phyloP scores from a whole-genome alignment of 371 early-diverging fungal species.

The Dipsacomyces acuminosporus region DNA sequence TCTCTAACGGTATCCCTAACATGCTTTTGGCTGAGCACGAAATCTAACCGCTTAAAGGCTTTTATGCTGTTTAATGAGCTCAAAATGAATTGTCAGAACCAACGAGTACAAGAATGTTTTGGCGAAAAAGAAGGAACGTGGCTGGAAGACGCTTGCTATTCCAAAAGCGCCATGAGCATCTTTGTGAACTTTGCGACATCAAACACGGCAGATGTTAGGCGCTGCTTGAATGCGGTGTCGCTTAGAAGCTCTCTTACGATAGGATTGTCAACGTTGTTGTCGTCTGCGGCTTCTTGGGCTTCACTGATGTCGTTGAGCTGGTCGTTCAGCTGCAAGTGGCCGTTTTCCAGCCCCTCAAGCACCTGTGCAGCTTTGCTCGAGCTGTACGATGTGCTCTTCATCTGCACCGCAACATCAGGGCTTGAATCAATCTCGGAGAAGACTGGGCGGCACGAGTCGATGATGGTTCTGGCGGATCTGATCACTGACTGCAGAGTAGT shows the following conservation, averaged over 20 bases:
- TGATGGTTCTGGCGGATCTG: slow-evolving; percentile 62
- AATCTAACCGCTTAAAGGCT: slow-evolving; percentile 60
- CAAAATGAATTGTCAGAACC: no score
- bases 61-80: not conserved
- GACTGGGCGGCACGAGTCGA: slow-evolving; percentile 52
- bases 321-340: slow-evolving; percentile 63
- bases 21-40: slow-evolving; percentile 95
- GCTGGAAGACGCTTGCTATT: slow-evolving; percentile 5
- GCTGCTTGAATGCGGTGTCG: slow-evolving; percentile 70
- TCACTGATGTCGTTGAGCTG: slow-evolving; percentile 52
- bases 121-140: not conserved
- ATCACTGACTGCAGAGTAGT: slow-evolving; percentile 37
- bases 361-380: slow-evolving; percentile 52
- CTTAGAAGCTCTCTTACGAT: slow-evolving; percentile 48
- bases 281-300: slow-evolving; percentile 47
- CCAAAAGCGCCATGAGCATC: slow-evolving; percentile 55
- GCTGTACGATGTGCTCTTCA: slow-evolving; percentile 48
- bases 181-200: slow-evolving; percentile 89
- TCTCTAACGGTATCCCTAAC: slow-evolving; percentile 93
- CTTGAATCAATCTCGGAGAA: slow-evolving; percentile 46
- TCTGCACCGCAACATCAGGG: slow-evolving; percentile 24
- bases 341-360: slow-evolving; percentile 62
- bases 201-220: slow-evolving; percentile 78
- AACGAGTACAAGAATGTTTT: not conserved
- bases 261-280: slow-evolving; percentile 46